Evolutionary conservation across 2,329 filamentous ascomycete species (phyloP).

Genomic region (Mariannaea sp.): DNA sequence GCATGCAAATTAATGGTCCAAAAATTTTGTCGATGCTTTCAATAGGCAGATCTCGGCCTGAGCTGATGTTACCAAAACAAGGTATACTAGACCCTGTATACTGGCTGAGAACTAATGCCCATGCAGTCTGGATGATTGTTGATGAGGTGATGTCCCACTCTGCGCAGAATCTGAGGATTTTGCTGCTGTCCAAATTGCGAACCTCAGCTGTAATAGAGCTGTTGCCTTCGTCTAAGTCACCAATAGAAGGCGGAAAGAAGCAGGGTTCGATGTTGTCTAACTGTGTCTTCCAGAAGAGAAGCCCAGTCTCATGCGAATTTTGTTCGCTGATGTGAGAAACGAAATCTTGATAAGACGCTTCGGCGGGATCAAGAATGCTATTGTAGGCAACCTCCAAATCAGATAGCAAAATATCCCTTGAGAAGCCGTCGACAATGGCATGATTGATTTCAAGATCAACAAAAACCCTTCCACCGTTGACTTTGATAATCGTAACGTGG

Average conservation of each 20-base stretch:
- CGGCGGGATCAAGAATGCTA: background rate
- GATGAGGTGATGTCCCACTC: background rate
- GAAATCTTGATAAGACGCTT: background rate
- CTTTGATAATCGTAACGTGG: background rate
- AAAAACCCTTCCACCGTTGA: background rate
- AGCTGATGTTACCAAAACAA: constrained; percentile 12
- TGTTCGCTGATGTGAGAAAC: background rate
- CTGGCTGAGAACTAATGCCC: constrained; percentile 14
- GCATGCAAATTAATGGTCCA: constrained; percentile 15
- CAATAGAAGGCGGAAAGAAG: background rate
- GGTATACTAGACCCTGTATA: constrained; percentile 11
- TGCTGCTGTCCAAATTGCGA: background rate
- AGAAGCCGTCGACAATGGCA: background rate
- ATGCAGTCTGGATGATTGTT: no score
- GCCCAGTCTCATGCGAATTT: background rate
- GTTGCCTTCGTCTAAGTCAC: background rate
- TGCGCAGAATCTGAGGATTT: background rate
- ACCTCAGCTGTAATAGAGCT: background rate
- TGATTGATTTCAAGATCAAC: background rate
- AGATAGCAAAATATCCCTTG: background rate
- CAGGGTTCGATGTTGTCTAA: background rate
- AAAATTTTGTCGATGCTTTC: constrained; percentile 4
- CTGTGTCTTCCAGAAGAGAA: background rate
- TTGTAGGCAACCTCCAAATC: background rate
- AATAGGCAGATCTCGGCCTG: constrained; percentile 6